Evolutionary conservation across 345 rosid genomes (phyloP).

Genomic region (Melaleuca quinquenervia): DNA sequence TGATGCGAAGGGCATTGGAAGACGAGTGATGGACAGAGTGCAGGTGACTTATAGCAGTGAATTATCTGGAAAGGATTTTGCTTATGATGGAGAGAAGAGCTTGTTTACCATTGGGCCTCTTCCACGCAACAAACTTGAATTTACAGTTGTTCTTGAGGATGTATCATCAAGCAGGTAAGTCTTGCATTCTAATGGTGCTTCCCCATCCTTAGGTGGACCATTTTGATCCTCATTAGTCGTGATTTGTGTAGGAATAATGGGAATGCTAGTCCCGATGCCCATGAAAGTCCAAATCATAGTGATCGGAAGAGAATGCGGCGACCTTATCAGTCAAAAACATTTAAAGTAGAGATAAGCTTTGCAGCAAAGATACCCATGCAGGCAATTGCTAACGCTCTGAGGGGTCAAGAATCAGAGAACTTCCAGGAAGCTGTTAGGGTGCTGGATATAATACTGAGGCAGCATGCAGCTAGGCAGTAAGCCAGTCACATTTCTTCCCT

Average conservation of each 20-base stretch:
- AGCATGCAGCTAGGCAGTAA: constrained; percentile 89
- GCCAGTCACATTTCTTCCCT: neutral
- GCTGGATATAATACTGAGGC: constrained; percentile 69
- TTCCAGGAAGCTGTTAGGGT: constrained; percentile 77
- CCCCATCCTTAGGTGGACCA: neutral
- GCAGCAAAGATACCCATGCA: constrained; percentile 82
- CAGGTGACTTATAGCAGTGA: constrained; percentile 55
- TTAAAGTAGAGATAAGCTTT: constrained; percentile 55
- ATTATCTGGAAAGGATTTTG: constrained; percentile 56
- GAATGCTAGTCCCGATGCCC: constrained; percentile 35
- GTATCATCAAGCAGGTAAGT: constrained; percentile 44
- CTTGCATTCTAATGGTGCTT: neutral
- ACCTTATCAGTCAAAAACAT: constrained; percentile 44
- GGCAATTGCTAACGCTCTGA: constrained; percentile 67
- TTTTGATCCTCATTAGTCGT: neutral
- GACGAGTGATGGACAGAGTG: constrained; percentile 57
- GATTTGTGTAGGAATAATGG: constrained; percentile 34
- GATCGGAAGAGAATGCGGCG: constrained; percentile 68
- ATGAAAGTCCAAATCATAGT: constrained; percentile 27
- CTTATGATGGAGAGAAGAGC: constrained; percentile 90
- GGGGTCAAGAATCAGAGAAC: constrained; percentile 67
- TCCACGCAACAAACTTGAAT: constrained; percentile 66
- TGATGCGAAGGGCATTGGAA: constrained; percentile 62
- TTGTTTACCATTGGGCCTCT: constrained; percentile 73
- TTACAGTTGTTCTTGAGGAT: constrained; percentile 71